phyloP scores from a whole-genome alignment of 2,329 filamentous ascomycete species.

The Coniochaeta prunicola region DNA sequence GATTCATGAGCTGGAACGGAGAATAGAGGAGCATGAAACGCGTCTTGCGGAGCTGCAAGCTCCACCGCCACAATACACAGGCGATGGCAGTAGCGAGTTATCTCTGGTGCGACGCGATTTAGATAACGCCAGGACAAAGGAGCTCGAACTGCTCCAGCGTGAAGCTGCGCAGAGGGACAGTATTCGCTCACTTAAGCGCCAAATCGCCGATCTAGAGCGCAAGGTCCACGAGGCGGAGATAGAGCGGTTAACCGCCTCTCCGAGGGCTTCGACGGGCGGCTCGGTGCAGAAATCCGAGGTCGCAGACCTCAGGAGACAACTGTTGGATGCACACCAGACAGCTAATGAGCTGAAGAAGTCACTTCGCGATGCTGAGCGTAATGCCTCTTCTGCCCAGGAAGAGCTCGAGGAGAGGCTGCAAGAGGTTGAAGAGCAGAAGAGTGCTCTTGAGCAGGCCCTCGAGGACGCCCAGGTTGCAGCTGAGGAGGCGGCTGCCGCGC shows the following conservation, averaged over 20 bases:
- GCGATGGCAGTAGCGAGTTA: constrained; percentile 44
- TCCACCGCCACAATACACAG: constrained; percentile 21
- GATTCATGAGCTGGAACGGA: constrained; percentile 57
- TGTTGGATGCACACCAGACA: constrained; percentile 52
- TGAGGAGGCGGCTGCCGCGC: constrained; percentile 36
- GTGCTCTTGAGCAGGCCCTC: constrained; percentile 51
- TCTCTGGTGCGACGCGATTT: constrained; percentile 57
- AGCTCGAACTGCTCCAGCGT: constrained; percentile 57
- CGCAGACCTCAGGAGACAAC: constrained; percentile 50
- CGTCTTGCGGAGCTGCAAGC: constrained; percentile 27
- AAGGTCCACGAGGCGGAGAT: constrained; percentile 59
- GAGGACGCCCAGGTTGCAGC: constrained; percentile 45
- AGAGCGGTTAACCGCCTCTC: constrained; percentile 36
- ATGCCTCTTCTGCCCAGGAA: constrained; percentile 29
- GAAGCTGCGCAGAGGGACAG: constrained; percentile 56
- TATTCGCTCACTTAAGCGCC: constrained; percentile 55
- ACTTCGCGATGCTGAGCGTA: constrained; percentile 43
- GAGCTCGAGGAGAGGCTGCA: constrained; percentile 48
- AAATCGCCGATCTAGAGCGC: constrained; percentile 59
- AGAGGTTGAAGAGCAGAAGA: constrained; percentile 52
- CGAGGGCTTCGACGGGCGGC: constrained; percentile 37
- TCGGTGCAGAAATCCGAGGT: constrained; percentile 51
- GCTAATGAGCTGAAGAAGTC: constrained; percentile 46
- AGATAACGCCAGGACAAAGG: constrained; percentile 56
- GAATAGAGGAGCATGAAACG: constrained; percentile 47